These are phyloP conservation scores for Euphorbia tirucalli DNA, from an alignment of 345 rosid genomes.

Conservation along the genomic window DNA sequence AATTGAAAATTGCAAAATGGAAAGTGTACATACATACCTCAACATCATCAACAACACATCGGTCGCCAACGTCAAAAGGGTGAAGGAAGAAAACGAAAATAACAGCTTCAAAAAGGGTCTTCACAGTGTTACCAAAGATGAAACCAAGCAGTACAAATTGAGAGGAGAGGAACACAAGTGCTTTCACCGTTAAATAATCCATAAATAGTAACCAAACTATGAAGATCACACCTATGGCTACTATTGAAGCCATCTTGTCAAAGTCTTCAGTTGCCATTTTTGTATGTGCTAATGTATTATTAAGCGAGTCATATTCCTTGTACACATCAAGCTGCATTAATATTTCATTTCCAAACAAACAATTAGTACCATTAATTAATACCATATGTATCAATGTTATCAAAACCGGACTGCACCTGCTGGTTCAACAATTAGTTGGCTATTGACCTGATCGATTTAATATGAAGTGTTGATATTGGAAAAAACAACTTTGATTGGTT, in stretches of 20 bases:
- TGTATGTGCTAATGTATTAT: constrained; percentile 48
- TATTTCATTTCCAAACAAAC: no score
- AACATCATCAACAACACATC: constrained; percentile 71
- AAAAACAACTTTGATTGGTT: no score
- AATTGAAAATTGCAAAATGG: no score
- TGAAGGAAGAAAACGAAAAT: constrained; percentile 76
- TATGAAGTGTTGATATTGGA: no score
- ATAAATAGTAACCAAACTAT: constrained; percentile 48
- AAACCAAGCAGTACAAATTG: constrained; percentile 51
- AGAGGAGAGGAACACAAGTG: constrained; percentile 50
- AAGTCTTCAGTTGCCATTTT: constrained; percentile 69
- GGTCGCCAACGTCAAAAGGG: constrained; percentile 78
- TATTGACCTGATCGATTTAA: no score
- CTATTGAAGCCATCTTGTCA: constrained; percentile 44
- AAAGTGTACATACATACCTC: constrained; percentile 49
- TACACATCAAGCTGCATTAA: constrained; percentile 51
- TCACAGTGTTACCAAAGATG: constrained; percentile 59
- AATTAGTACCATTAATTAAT: no score
- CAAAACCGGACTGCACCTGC: no score
- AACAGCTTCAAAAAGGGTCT: constrained; percentile 59
- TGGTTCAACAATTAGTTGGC: no score
- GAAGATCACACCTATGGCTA: constrained; percentile 31
- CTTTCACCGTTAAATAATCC: constrained; percentile 47
- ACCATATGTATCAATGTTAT: no score
- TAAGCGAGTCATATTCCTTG: constrained; percentile 53